phyloP scores from a whole-genome alignment of 805 yeast genomes.

The Pachysolen tannophilus region DNA sequence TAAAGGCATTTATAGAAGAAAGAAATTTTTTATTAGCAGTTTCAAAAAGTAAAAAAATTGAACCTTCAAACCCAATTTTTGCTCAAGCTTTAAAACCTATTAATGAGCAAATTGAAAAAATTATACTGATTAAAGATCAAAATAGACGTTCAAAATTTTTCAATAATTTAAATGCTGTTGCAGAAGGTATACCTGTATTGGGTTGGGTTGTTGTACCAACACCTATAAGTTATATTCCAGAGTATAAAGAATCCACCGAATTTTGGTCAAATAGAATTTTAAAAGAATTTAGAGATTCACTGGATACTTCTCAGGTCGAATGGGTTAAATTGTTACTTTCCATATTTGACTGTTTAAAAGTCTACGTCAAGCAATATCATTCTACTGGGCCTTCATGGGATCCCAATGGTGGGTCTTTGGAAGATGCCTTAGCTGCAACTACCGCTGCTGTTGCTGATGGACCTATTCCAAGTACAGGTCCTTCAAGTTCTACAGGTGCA shows the following conservation, averaged over 20 bases:
- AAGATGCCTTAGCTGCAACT: constrained; percentile 32
- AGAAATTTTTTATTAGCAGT: constrained; percentile 53
- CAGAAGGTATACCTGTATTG: constrained; percentile 84
- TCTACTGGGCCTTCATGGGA: constrained; percentile 84
- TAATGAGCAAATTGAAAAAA: constrained; percentile 47
- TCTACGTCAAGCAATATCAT: constrained; percentile 70
- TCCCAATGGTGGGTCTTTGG: constrained; percentile 49
- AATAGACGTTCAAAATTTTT: constrained; percentile 59
- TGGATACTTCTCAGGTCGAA: constrained; percentile 55
- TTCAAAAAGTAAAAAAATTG: constrained; percentile 57
- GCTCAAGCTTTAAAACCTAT: constrained; percentile 59
- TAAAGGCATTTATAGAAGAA: constrained; percentile 52
- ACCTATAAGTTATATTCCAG: constrained; percentile 71
- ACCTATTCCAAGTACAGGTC: constrained; percentile 25
- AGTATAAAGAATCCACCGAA: constrained; percentile 83
- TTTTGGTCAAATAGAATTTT: constrained; percentile 91
- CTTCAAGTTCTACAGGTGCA: no score
- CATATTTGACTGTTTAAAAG: constrained; percentile 62
- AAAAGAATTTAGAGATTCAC: constrained; percentile 69
- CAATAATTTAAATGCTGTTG: constrained; percentile 72
- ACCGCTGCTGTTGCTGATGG: constrained; percentile 30
- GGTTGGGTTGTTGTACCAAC: constrained; percentile 83
- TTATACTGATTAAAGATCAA: constrained; percentile 61
- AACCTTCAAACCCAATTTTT: constrained; percentile 42
- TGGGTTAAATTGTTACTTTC: constrained; percentile 71